These are phyloP conservation scores for Stachybotrys chlorohalonatus DNA, from an alignment of 2,329 filamentous ascomycete species.

Conservation along the genomic window DNA sequence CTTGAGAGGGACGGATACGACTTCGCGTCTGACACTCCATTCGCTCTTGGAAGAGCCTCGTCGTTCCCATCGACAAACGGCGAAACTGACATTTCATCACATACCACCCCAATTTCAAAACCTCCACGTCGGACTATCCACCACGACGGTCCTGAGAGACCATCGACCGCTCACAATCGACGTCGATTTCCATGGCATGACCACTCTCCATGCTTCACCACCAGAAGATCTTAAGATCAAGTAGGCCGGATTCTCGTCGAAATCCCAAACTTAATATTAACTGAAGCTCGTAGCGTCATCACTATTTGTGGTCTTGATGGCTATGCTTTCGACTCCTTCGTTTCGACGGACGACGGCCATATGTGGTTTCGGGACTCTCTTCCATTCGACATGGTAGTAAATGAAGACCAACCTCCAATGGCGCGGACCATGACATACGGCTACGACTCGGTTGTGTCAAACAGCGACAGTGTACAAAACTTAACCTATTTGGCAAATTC, in stretches of 20 bases:
- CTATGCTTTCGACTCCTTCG: slow-evolving; percentile 21
- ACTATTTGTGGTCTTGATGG: slow-evolving; percentile 12
- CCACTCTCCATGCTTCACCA: slow-evolving; percentile 1
- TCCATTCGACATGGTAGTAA: slow-evolving; percentile 8
- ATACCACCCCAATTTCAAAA: not conserved
- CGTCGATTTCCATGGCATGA: slow-evolving; percentile 3
- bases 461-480: slow-evolving; percentile 9
- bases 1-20: not conserved
- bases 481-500: slow-evolving; percentile 1
- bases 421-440: slow-evolving; percentile 17
- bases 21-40: not conserved
- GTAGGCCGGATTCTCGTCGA: not conserved
- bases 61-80: not conserved
- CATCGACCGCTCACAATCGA: not conserved
- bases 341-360: slow-evolving; percentile 11
- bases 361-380: slow-evolving; percentile 22
- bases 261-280: too few relatives aligned
- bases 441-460: slow-evolving; percentile 10
- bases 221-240: slow-evolving; percentile 1
- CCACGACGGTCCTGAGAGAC: too few relatives aligned
- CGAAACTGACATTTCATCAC: not conserved
- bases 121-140: too few relatives aligned
- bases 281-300: slow-evolving; percentile 1
- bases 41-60: not conserved
- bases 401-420: not conserved